Base-by-base conservation (phyloP, 306 rosid genomes). In the Casuarina cunninghamiana region DNA sequence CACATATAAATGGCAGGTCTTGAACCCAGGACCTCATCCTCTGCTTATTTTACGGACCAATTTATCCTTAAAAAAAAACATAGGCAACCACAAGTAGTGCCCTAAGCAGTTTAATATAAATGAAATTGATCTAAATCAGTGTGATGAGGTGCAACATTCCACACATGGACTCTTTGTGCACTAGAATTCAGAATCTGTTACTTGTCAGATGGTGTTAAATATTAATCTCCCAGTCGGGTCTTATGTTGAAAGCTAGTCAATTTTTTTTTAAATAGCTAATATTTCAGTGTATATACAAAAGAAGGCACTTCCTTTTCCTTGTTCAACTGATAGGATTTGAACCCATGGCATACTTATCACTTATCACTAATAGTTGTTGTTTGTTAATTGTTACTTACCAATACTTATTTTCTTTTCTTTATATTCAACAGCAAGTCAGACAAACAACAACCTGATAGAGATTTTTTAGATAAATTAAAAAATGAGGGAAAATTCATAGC, bases 61-160 rank as follows among this genome's bases (percentile, higher is more conserved):
- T 5, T 53, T 53, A 5, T 46, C 50, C 50, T 46, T 16, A 17
- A 46, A 35, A 62, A 6, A 16, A 54, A n/a, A 35, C 32, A 55
- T 16, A 19, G 5, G 62, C 62, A 55, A 55, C 35, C 35, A 19
- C 37, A 5, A 17, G 62, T 6, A 19, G 35, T 35, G 6, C 48
- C 70, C 80, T 57, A 61, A 35, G 38, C 63, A 39, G 53, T 53
- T 71, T 68, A 77, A 63, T 21, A 63, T 21, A 63, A 38, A 21
- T 37, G 12, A 81, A 46, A 67, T 51, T 37, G 66, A 26, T 13
- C 16, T 51, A 71, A 19, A 3, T 3, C 75, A 3, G 53, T n/a
- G 51, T 69, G 60, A 55, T 55, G 15, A 51, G 69, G 54, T 68
- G 45, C 49, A 63, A 63, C 32, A 48, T 65, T 53, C 10, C 61